Conservation (phyloP, 208 protist species). For the Crithidia acanthocephali region DNA sequence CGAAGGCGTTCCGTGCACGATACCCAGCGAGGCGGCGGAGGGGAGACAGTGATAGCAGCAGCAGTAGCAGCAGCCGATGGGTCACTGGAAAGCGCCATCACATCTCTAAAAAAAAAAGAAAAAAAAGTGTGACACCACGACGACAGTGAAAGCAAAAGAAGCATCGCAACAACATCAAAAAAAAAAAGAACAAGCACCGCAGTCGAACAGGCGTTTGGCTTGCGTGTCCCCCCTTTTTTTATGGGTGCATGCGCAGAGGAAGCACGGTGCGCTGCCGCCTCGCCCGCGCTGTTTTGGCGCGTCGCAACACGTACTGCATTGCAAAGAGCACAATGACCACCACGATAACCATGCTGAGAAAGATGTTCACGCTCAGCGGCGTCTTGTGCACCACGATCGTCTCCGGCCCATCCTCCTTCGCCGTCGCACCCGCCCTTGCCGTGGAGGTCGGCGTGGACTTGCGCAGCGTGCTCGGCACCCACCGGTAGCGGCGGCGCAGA, state of each 20-base stretch:
- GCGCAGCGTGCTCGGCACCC: constrained; percentile 36
- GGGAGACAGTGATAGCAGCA: neutral
- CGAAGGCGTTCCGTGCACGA: neutral
- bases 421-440: neutral
- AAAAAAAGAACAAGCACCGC: neutral
- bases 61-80: neutral
- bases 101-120: neutral
- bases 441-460: neutral
- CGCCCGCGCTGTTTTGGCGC: neutral
- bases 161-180: neutral
- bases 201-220: neutral
- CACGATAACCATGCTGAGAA: constrained; percentile 37
- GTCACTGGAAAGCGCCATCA: too few species aligned
- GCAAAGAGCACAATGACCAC: constrained; percentile 23
- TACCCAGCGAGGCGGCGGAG: neutral
- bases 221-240: neutral
- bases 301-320: constrained; percentile 28
- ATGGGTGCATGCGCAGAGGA: constrained; percentile 20
- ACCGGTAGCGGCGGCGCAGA: constrained; percentile 40
- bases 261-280: constrained; percentile 22
- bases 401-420: neutral
- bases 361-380: constrained; percentile 23
- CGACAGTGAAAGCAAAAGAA: too few species aligned
- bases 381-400: constrained; percentile 9
- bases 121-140: neutral